These are phyloP conservation scores for Solanum bulbocastanum DNA, from an alignment of 257 asterid genomes.

Conservation along the genomic window DNA sequence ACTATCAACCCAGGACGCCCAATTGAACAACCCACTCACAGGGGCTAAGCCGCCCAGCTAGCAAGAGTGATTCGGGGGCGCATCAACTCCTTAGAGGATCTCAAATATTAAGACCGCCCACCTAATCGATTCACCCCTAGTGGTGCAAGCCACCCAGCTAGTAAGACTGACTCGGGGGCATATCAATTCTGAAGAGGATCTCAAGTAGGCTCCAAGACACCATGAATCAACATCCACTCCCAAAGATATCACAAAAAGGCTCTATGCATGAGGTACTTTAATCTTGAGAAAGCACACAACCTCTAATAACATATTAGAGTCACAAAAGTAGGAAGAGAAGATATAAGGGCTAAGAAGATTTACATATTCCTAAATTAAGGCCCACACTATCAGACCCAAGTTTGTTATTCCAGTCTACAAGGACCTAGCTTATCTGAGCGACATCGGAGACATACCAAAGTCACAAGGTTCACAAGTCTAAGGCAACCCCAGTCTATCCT, in stretches of 20 bases:
- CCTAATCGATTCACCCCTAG: not conserved
- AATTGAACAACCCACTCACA: not conserved
- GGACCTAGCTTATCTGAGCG: not conserved
- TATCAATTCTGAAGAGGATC: too few relatives aligned
- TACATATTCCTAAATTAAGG: not conserved
- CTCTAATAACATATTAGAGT: not conserved
- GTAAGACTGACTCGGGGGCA: not conserved
- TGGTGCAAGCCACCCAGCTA: not conserved
- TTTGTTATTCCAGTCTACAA: too few relatives aligned
- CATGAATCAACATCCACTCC: not conserved
- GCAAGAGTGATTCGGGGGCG: not conserved
- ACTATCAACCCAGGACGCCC: not conserved
- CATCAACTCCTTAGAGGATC: not conserved
- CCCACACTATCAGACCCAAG: not conserved
- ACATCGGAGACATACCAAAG: not conserved
- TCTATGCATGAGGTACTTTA: not conserved
- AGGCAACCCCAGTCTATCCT: not conserved
- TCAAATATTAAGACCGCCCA: not conserved
- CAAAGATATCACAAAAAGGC: not conserved
- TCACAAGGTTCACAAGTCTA: not conserved
- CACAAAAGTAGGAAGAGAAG: not conserved
- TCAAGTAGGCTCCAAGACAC: not conserved
- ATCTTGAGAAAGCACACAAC: not conserved
- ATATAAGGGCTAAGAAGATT: not conserved
- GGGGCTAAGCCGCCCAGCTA: not conserved